Evolutionary conservation across 495 filamentous ascomycete species (phyloP).

Genomic region (Penicillium cataractarum): DNA sequence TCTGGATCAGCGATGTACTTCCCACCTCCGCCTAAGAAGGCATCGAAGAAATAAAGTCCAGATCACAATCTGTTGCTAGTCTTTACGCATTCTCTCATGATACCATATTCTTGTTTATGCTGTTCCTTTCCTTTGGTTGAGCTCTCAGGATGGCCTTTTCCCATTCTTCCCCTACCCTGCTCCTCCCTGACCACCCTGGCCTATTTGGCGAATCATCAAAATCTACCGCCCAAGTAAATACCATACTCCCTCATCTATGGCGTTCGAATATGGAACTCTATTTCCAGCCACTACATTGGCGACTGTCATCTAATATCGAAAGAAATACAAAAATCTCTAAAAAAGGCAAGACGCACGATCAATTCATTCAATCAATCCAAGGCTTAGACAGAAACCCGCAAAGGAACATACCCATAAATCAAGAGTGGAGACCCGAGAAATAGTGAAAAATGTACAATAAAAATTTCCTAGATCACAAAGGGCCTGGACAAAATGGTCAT

Average conservation of each 20-base stretch:
- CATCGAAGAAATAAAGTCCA: slow-evolving; percentile 27
- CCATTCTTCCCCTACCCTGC: neutral
- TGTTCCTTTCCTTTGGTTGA: slow-evolving; percentile 11
- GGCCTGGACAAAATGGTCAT: slow-evolving; percentile 14
- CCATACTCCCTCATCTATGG: slow-evolving; percentile 13
- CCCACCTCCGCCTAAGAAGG: slow-evolving; percentile 49
- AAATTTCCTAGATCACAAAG: neutral
- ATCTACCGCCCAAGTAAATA: slow-evolving; percentile 17
- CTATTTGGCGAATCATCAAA: slow-evolving; percentile 7
- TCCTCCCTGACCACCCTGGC: neutral
- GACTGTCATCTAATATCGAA: slow-evolving; percentile 13
- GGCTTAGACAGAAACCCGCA: slow-evolving; percentile 1
- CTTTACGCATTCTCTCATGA: slow-evolving; percentile 8
- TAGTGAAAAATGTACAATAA: slow-evolving; percentile 13
- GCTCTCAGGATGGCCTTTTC: neutral
- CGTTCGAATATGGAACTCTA: slow-evolving; percentile 13
- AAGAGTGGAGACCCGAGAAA: slow-evolving; percentile 7
- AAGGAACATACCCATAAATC: slow-evolving; percentile 1
- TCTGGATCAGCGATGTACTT: slow-evolving; percentile 42
- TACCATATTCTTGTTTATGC: slow-evolving; percentile 27
- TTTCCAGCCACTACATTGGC: neutral
- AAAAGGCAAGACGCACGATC: neutral
- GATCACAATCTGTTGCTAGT: neutral
- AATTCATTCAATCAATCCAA: neutral
- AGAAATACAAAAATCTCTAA: slow-evolving; percentile 11